Conservation (phyloP, 345 rosid genomes). For the Luvunga scandens region DNA sequence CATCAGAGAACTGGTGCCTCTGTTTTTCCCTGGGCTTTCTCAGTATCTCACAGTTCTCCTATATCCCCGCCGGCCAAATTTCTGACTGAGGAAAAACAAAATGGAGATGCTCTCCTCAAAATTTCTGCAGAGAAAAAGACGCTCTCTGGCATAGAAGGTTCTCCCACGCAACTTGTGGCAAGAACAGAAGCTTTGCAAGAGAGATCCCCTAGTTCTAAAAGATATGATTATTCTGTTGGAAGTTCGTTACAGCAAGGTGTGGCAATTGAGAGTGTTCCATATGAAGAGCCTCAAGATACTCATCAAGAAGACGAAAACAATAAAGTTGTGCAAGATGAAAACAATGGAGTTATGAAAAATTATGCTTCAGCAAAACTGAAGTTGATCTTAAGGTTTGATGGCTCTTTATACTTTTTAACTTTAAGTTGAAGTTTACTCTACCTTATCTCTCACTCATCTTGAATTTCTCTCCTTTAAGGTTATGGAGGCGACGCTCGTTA, state of each 20-base stretch:
- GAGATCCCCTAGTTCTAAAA: conserved; percentile 31
- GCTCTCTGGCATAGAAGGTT: conserved; percentile 32
- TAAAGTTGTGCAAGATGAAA: conserved; percentile 29
- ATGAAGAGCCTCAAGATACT: conserved; percentile 29
- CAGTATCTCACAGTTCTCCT: conserved; percentile 39
- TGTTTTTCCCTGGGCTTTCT: conserved; percentile 33
- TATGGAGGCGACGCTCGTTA: conserved; percentile 76
- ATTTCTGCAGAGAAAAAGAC: conserved; percentile 33
- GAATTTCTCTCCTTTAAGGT: conserved; percentile 41
- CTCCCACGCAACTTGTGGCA: conserved; percentile 32
- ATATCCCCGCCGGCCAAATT: conserved; percentile 30
- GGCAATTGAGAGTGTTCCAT: conserved; percentile 32
- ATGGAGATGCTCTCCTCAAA: conserved; percentile 21
- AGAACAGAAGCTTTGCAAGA: conserved; percentile 33
- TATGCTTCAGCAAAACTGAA: conserved; percentile 71
- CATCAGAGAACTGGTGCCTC: conserved; percentile 25
- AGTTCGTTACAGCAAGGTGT: conserved; percentile 25
- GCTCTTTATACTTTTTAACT: conserved; percentile 11
- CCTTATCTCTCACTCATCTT: conserved; percentile 3
- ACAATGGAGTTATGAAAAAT: conserved; percentile 27
- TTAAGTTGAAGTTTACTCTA: conserved; percentile 11
- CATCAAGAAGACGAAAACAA: conserved; percentile 36
- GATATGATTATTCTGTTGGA: conserved; percentile 10
- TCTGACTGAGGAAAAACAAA: conserved; percentile 34
- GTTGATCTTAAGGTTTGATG: conserved; percentile 72